Base-by-base conservation (phyloP, 192 early-diverging fungal species). In the Linnemannia exigua region DNA sequence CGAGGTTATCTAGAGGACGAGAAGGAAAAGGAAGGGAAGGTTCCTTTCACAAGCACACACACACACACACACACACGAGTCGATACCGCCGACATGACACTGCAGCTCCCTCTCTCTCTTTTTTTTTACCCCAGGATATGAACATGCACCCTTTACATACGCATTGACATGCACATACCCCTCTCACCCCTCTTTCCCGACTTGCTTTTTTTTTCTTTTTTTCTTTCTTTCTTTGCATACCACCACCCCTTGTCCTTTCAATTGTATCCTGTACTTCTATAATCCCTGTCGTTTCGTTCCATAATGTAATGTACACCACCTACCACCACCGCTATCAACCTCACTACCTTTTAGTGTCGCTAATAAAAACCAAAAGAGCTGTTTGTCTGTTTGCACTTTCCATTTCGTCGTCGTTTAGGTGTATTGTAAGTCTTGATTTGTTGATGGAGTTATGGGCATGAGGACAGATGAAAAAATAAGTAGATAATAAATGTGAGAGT, bases 151-250 rank as follows among this genome's bases (percentile, higher is more conserved):
- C 11, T 31, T 33, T 20, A 28, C 68, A 6, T 37, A 20, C 4
- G 38, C 33, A 70, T 37, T 41, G 19, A 72, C 41, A 72, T 48
- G 28, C 71, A 28, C 37, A 72, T 44, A 31, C 71, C 25, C 44
- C 47, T 8, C 7, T 33, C 19, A 16, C 28, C 1, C n/a, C 47
- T 51, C 47, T n/a, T 50, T 68, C 16, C 28, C n/a, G 1, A n/a
- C 41, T 48, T 19, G 48, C 68, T 31, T 78, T 35, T 78, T 58
- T 48, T n/a, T 47, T 28, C 11, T 70, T 28, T 17, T 38, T 72
- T 67, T 72, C 19, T n/a, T 44, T 69, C 4, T 77, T 3, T 16
- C 48, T 12, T 1, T 52, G 9, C 44, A 44, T 68, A 11, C 16
- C 46, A 28, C 35, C 19, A 4, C 46, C 70, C 33, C 35, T 58